Evolutionary conservation across 2,329 filamentous ascomycete species (phyloP).

Genomic region (Basipetospora chlamydospora): DNA sequence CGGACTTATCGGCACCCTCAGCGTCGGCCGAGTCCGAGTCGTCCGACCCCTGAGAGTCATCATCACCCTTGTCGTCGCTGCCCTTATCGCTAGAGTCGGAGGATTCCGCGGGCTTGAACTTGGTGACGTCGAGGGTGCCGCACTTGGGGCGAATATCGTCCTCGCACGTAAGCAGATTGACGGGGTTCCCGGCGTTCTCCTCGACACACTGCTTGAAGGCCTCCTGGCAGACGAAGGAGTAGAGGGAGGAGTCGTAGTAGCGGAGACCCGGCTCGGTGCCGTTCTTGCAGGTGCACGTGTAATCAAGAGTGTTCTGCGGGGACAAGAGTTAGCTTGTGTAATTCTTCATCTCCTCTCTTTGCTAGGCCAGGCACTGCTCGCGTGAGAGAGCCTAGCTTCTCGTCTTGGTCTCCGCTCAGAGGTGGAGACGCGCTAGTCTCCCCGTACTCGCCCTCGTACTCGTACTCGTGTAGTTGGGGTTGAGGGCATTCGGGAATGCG

Average conservation of each 20-base stretch:
- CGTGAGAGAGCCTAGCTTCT: too few relatives aligned
- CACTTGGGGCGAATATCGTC: conserved; percentile 5
- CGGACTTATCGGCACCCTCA: not conserved
- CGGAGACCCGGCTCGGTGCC: conserved; percentile 35
- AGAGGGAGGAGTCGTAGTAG: conserved; percentile 37
- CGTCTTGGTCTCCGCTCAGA: too few relatives aligned
- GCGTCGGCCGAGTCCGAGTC: not conserved
- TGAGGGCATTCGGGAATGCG: not conserved
- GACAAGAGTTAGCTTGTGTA: not conserved
- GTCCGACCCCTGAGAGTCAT: not conserved
- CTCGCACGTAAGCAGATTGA: conserved; percentile 25
- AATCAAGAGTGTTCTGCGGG: conserved; percentile 25
- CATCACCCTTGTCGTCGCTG: not conserved
- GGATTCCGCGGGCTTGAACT: not conserved
- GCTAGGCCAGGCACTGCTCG: too few relatives aligned
- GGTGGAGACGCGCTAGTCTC: too few relatives aligned
- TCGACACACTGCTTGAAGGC: conserved; percentile 32
- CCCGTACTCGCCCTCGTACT: too few relatives aligned
- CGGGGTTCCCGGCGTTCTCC: conserved; percentile 23
- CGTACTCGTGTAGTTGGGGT: not conserved
- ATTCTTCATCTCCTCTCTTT: too few relatives aligned
- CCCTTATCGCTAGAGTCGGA: not conserved
- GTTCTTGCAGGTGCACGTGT: conserved; percentile 35
- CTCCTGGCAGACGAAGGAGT: conserved; percentile 34
- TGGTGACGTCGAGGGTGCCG: conserved; percentile 2